Evolutionary conservation across 2,329 filamentous ascomycete genomes (phyloP).

Genomic region (Talaromyces sp.): DNA sequence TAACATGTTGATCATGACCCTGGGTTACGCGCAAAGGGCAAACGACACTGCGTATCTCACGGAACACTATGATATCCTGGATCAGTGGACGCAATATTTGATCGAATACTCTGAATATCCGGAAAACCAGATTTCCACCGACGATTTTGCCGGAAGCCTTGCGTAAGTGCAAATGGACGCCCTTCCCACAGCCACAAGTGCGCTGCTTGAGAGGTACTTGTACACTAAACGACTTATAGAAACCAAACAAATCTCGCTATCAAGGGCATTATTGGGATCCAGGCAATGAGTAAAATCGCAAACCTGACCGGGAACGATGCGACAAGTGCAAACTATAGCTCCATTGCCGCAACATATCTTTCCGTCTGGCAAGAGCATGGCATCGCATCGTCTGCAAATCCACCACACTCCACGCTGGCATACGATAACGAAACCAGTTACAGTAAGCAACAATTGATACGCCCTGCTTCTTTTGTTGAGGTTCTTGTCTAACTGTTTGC

Average conservation of each 20-base stretch:
- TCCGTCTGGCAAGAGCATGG: constrained; percentile 43
- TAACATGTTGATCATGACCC: constrained; percentile 30
- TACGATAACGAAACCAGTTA: constrained; percentile 32
- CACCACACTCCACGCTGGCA: constrained; percentile 44
- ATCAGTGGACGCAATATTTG: constrained; percentile 32
- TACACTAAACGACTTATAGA: constrained; percentile 14
- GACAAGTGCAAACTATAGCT: constrained; percentile 38
- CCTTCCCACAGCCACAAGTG: no score
- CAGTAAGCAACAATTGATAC: background rate
- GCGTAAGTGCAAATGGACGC: constrained; percentile 5
- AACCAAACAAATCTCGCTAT: constrained; percentile 57
- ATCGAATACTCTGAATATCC: constrained; percentile 29
- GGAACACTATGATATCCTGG: constrained; percentile 26
- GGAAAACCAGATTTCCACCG: constrained; percentile 29
- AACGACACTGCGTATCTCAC: constrained; percentile 27
- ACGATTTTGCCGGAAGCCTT: constrained; percentile 31
- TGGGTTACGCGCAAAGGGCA: constrained; percentile 29
- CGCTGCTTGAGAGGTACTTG: background rate
- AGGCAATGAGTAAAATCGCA: constrained; percentile 53
- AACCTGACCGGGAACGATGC: constrained; percentile 39
- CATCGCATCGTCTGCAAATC: constrained; percentile 35
- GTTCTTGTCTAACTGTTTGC: background rate
- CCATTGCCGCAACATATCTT: constrained; percentile 50
- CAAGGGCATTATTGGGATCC: constrained; percentile 56
- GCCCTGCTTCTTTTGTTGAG: background rate